A percentile compares a stretch with the other conserved stretches of the same genome.
Conservation (phyloP, 192 early-diverging fungal species). For the Diversispora eburnea region DNA sequence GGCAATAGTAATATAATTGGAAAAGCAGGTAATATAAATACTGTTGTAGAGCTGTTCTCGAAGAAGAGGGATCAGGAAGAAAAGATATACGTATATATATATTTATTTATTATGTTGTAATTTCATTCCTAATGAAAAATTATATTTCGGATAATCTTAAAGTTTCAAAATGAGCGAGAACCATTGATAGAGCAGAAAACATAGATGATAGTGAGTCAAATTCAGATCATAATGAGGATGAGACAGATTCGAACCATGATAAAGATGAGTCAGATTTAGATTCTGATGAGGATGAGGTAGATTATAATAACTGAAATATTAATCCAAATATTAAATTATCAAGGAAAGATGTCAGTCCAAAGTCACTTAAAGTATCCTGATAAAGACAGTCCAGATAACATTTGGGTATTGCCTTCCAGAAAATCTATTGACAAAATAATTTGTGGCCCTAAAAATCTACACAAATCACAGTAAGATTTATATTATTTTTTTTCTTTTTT, state of each 20-base stretch:
- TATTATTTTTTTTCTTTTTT: slow-evolving; percentile 12
- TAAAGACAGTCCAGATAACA: slow-evolving; percentile 8
- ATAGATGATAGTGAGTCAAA: slow-evolving; percentile 14
- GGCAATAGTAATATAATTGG: background rate
- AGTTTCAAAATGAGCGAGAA: slow-evolving; percentile 2
- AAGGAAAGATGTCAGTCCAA: slow-evolving; percentile 11
- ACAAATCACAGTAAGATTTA: slow-evolving; percentile 22
- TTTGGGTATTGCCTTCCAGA: slow-evolving; percentile 17
- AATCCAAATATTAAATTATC: slow-evolving; percentile 20
- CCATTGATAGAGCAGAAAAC: slow-evolving; percentile 23
- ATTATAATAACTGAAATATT: slow-evolving; percentile 12
- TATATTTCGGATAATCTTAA: slow-evolving; percentile 8
- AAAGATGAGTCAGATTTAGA: too few species aligned
- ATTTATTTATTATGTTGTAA: background rate
- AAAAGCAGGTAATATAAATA: background rate
- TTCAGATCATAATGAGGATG: slow-evolving; percentile 8
- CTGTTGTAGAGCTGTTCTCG: background rate
- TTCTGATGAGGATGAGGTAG: too few species aligned
- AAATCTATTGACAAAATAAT: slow-evolving; percentile 23
- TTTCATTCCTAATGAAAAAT: slow-evolving; percentile 16
- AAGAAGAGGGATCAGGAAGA: slow-evolving; percentile 6
- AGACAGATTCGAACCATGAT: too few species aligned
- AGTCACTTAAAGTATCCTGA: slow-evolving; percentile 9
- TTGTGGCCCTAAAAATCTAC: slow-evolving; percentile 16
- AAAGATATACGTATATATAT: slow-evolving; percentile 9